Evolutionary conservation across 2,329 filamentous ascomycete genomes (phyloP).

Genomic region (Arthrobotrys megalospora): DNA sequence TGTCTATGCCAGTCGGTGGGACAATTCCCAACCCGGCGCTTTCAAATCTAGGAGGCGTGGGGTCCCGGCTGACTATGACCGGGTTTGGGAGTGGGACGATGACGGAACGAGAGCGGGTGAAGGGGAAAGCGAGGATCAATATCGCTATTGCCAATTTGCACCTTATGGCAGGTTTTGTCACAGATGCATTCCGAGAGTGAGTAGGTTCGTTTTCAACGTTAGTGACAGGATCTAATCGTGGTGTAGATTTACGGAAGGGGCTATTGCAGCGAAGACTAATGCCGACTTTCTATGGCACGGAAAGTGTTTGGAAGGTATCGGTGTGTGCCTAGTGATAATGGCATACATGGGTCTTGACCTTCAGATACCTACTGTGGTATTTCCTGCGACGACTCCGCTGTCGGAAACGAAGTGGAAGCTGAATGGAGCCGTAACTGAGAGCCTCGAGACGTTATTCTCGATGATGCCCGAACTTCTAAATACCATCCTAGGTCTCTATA

Average conservation of each 20-base stretch:
- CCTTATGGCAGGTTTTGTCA: constrained; percentile 90
- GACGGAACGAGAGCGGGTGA: constrained; percentile 83
- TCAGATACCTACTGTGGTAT: constrained; percentile 71
- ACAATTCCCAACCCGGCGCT: constrained; percentile 74
- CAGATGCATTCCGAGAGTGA: constrained; percentile 83
- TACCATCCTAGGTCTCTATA: constrained; percentile 81
- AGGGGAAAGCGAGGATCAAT: constrained; percentile 83
- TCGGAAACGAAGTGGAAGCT: constrained; percentile 69
- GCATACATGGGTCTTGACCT: constrained; percentile 89
- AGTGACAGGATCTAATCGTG: constrained; percentile 15
- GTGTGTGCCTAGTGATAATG: constrained; percentile 85
- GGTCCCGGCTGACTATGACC: constrained; percentile 71
- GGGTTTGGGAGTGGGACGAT: constrained; percentile 81
- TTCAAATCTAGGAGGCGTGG: constrained; percentile 66
- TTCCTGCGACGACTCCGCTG: constrained; percentile 68
- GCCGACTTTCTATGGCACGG: constrained; percentile 98
- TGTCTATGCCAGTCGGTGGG: constrained; percentile 82
- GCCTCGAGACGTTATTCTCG: constrained; percentile 68
- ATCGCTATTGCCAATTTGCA: constrained; percentile 88
- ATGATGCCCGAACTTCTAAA: constrained; percentile 82
- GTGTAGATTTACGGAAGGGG: constrained; percentile 78
- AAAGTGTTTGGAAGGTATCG: constrained; percentile 89
- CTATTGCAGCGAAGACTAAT: constrained; percentile 80
- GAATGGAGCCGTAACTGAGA: constrained; percentile 66
- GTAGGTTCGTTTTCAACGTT: neutral